phyloP scores from a whole-genome alignment of 2,329 filamentous ascomycete species.

The Fusarium sterilihyphosum region DNA sequence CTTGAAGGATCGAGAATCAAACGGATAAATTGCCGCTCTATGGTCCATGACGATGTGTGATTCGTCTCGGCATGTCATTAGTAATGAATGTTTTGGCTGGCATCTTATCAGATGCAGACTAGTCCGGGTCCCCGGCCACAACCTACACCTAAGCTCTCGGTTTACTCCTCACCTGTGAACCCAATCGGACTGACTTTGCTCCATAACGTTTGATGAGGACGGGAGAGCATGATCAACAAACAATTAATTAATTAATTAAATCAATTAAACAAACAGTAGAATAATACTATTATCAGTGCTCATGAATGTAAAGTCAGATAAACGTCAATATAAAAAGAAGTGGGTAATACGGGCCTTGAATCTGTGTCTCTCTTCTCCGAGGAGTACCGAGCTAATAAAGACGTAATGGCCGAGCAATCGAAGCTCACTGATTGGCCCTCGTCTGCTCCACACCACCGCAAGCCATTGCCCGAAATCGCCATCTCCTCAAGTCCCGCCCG shows the following conservation, averaged over 20 bases:
- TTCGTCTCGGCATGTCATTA: slow-evolving; percentile 33
- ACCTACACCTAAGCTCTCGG: not conserved
- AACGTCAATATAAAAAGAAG: slow-evolving; percentile 1
- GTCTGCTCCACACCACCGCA: slow-evolving; percentile 29
- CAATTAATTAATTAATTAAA: not conserved
- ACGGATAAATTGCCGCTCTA: slow-evolving; percentile 10
- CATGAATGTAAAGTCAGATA: not conserved
- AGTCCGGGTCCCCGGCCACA: slow-evolving; percentile 13
- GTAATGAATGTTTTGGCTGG: slow-evolving; percentile 17
- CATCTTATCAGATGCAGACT: slow-evolving; percentile 40
- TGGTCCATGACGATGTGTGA: slow-evolving; percentile 10
- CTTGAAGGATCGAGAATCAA: not conserved
- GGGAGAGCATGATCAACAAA: not conserved
- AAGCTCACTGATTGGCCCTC: slow-evolving; percentile 36
- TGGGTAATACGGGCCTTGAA: slow-evolving; percentile 19
- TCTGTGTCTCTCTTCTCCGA: slow-evolving; percentile 39
- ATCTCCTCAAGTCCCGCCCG: slow-evolving; percentile 43
- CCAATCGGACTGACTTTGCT: not conserved
- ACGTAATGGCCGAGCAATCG: slow-evolving; percentile 47
- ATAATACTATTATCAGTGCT: not conserved
- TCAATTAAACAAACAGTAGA: not conserved
- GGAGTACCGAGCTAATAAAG: slow-evolving; percentile 44
- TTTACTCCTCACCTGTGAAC: slow-evolving; percentile 2
- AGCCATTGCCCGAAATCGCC: slow-evolving; percentile 45
- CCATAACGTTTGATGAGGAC: not conserved